phyloP scores from a whole-genome alignment of 2,329 filamentous ascomycete species.

The Penicillium expansum region DNA sequence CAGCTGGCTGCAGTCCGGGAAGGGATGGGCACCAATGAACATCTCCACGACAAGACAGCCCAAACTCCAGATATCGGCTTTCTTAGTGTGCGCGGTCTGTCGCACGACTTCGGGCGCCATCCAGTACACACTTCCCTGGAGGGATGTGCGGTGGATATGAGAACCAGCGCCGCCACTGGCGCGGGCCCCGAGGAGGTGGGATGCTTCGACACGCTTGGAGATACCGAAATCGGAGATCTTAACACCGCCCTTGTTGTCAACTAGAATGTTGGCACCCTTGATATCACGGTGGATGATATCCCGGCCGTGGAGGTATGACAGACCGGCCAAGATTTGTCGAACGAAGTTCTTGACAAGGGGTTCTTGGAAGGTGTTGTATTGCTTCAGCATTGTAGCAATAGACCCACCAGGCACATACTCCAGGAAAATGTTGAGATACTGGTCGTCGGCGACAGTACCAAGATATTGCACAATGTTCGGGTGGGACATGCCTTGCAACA shows the following conservation, averaged over 20 bases:
- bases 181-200: conserved; percentile 65
- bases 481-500: conserved; percentile 90
- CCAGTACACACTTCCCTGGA: conserved; percentile 98
- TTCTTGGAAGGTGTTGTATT: conserved; percentile 91
- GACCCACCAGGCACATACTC: conserved; percentile 98
- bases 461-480: conserved; percentile 98
- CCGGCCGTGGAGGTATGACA: conserved; percentile 87
- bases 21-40: conserved; percentile 96
- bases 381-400: conserved; percentile 97
- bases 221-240: conserved; percentile 99
- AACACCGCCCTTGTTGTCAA: conserved; percentile 98
- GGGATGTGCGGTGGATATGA: conserved; percentile 61
- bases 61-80: conserved; percentile 97
- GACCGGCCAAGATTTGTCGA: conserved; percentile 85
- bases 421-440: conserved; percentile 98
- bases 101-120: conserved; percentile 99
- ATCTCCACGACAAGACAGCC: conserved; percentile 97
- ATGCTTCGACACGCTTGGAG: conserved; percentile 93
- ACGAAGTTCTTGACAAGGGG: conserved; percentile 95
- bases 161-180: conserved; percentile 39
- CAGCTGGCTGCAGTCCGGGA: conserved; percentile 93
- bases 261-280: conserved; percentile 97
- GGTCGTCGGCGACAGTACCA: conserved; percentile 85
- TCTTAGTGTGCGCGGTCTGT: conserved; percentile 95
- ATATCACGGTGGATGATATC: conserved; percentile 99